These are phyloP conservation scores for Nothopassalora personata DNA, from an alignment of 2,329 filamentous ascomycete genomes.

Conservation along the genomic window DNA sequence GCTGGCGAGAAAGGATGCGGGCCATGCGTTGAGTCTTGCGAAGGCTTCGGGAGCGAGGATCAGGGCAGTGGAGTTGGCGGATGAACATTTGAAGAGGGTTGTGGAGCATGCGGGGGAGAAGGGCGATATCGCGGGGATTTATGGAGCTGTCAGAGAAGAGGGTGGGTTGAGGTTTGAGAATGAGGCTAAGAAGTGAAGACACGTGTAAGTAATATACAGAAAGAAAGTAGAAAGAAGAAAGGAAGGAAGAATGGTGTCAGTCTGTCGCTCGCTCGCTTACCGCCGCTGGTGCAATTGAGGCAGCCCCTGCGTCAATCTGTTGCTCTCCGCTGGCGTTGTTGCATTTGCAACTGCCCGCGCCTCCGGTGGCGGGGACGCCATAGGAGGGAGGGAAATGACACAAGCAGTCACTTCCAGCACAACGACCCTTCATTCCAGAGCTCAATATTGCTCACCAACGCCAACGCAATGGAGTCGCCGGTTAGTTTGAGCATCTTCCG, in stretches of 20 bases:
- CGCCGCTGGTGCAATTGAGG: neutral
- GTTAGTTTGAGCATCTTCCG: neutral
- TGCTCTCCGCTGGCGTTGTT: too few relatives aligned
- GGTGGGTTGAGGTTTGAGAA: conserved; percentile 66
- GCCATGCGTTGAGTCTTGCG: conserved; percentile 67
- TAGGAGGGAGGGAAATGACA: too few relatives aligned
- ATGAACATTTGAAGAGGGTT: conserved; percentile 63
- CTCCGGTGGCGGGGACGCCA: too few relatives aligned
- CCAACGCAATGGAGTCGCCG: neutral
- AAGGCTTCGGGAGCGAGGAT: conserved; percentile 57
- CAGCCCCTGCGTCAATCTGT: neutral
- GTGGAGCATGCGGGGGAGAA: conserved; percentile 63
- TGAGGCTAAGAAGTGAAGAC: neutral
- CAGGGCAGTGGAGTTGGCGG: conserved; percentile 60
- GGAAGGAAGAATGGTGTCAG: neutral
- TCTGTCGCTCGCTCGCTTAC: neutral
- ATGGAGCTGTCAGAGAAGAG: conserved; percentile 71
- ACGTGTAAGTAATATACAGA: neutral
- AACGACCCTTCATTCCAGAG: neutral
- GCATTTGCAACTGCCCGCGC: too few relatives aligned
- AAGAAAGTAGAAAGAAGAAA: neutral
- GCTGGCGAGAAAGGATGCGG: conserved; percentile 74
- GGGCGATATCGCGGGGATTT: conserved; percentile 77
- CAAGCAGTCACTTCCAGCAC: neutral
- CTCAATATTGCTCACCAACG: neutral